Evolutionary conservation across 176 grass and related monocot genomes (phyloP).

Genomic region (Musa troglodytarum): DNA sequence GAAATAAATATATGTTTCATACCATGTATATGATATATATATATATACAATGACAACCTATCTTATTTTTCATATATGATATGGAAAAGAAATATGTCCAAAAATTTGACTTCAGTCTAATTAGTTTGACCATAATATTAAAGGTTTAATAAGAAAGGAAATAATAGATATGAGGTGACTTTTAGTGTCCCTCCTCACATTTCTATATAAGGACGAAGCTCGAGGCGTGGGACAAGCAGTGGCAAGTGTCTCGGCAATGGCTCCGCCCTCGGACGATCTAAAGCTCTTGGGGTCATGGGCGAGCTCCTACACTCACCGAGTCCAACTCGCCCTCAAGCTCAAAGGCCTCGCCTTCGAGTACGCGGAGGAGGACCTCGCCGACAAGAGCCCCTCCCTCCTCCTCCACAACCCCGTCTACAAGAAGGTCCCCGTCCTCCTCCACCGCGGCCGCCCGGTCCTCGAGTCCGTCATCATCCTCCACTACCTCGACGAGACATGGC

Average conservation of each 20-base stretch:
- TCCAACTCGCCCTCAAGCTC: conserved; percentile 30
- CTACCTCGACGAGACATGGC: conserved; percentile 44
- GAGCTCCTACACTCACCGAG: conserved; percentile 22
- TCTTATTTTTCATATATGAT: too few species aligned
- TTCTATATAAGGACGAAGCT: background rate
- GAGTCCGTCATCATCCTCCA: conserved; percentile 44
- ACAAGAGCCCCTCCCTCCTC: conserved; percentile 38
- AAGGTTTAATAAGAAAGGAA: too few species aligned
- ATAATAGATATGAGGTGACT: too few species aligned
- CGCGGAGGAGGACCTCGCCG: conserved; percentile 43
- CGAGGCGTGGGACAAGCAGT: too few species aligned
- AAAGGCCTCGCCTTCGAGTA: conserved; percentile 46
- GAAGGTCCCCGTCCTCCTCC: conserved; percentile 42
- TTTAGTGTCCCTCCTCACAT: background rate
- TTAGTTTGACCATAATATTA: too few species aligned
- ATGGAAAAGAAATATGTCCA: too few species aligned
- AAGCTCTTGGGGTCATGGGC: conserved; percentile 29
- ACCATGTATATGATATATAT: too few species aligned
- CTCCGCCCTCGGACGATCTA: background rate
- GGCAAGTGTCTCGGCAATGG: background rate
- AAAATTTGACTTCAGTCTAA: too few species aligned
- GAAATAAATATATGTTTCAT: too few species aligned
- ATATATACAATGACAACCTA: too few species aligned
- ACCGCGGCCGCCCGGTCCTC: conserved; percentile 18
- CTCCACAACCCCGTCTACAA: conserved; percentile 33